Percentiles rank a stretch among this genome's conserved stretches.
Evolutionary conservation across 495 filamentous ascomycete species (phyloP).

Genomic region (Daldinia grandis): DNA sequence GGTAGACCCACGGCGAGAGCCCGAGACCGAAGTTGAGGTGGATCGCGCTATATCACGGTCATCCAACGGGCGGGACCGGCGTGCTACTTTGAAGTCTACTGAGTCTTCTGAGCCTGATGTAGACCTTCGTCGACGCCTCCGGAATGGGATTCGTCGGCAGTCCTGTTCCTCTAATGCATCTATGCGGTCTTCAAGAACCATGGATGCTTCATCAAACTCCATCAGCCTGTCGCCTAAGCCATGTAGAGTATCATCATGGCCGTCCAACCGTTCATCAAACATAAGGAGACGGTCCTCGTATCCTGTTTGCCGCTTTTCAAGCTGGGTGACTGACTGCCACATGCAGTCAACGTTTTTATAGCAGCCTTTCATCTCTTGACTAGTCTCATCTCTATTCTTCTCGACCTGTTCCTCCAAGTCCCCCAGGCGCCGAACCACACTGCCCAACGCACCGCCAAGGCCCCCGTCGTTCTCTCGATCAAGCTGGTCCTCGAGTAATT

Average conservation of each 20-base stretch:
- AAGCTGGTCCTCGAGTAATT: slow-evolving; percentile 58
- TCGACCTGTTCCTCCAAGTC: slow-evolving; percentile 62
- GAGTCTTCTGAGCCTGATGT: slow-evolving; percentile 44
- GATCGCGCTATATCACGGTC: slow-evolving; percentile 17
- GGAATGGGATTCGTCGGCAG: slow-evolving; percentile 31
- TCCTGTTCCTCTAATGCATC: slow-evolving; percentile 54
- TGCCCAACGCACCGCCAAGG: slow-evolving; percentile 43
- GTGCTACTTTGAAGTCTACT: slow-evolving; percentile 30
- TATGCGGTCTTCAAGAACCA: slow-evolving; percentile 60
- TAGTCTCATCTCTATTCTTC: slow-evolving; percentile 57
- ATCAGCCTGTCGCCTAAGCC: slow-evolving; percentile 54
- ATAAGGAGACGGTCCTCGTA: slow-evolving; percentile 58
- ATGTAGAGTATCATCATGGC: slow-evolving; percentile 52
- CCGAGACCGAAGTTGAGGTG: slow-evolving; percentile 18
- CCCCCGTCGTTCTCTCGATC: slow-evolving; percentile 54
- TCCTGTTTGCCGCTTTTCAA: slow-evolving; percentile 51
- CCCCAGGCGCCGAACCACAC: slow-evolving; percentile 54
- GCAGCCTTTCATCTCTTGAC: slow-evolving; percentile 58
- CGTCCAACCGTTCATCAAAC: slow-evolving; percentile 54
- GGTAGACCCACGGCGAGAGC: slow-evolving; percentile 10
- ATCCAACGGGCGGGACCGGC: slow-evolving; percentile 8
- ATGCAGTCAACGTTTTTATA: slow-evolving; percentile 61
- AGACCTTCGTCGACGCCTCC: slow-evolving; percentile 39
- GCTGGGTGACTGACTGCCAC: slow-evolving; percentile 58
- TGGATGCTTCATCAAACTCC: slow-evolving; percentile 60